Conservation (phyloP, 1,284 basidiomycete genomes). For the Malassezia equina region DNA sequence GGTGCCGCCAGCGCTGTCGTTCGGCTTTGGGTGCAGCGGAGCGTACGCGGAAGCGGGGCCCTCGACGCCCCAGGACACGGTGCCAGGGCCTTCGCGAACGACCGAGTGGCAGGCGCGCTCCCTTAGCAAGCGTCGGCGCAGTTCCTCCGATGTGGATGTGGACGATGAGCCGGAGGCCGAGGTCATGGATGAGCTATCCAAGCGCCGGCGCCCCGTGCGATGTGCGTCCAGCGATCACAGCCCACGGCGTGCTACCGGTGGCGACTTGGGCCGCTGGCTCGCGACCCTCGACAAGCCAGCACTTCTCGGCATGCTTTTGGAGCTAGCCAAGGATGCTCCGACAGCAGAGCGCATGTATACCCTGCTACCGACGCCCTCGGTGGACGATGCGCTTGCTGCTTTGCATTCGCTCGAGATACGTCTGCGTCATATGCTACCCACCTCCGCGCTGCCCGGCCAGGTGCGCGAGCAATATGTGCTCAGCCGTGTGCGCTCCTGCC, state of each 20-base stretch:
- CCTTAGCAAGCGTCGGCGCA: slow-evolving; percentile 9
- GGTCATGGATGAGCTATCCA: background rate
- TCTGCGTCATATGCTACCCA: slow-evolving; percentile 25
- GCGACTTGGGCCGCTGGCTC: slow-evolving; percentile 36
- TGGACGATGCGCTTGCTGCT: slow-evolving; percentile 13
- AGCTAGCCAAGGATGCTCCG: slow-evolving; percentile 23
- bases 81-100: background rate
- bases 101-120: background rate
- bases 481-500: slow-evolving; percentile 27
- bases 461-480: slow-evolving; percentile 36
- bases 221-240: background rate
- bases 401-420: slow-evolving; percentile 12
- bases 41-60: background rate
- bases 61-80: background rate
- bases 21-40: slow-evolving; percentile 15
- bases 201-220: slow-evolving; percentile 3
- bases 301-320: slow-evolving; percentile 30
- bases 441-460: slow-evolving; percentile 13
- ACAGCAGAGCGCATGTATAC: slow-evolving; percentile 33
- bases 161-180: background rate
- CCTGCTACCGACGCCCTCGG: slow-evolving; percentile 33
- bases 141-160: background rate
- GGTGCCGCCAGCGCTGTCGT: slow-evolving; percentile 4
- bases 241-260: background rate
- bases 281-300: slow-evolving; percentile 33